These are phyloP conservation scores for Symbiodinium natans DNA, from an alignment of 73 alveolate genomes.

Conservation along the genomic window DNA sequence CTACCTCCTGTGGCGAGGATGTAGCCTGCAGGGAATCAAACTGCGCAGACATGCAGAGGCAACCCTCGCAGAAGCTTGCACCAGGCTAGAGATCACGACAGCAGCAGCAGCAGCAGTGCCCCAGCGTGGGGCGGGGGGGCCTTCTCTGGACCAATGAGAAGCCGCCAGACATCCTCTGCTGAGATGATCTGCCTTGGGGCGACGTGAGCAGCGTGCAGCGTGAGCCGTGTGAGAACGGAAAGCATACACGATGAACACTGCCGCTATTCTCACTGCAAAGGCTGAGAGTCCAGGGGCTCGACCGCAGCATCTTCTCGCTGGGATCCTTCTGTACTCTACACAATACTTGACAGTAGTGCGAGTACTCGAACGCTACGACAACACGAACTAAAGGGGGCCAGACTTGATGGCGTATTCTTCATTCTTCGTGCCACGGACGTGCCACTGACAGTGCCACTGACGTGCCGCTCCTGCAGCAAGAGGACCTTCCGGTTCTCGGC, in stretches of 20 bases:
- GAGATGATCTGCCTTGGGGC: conserved; percentile 41
- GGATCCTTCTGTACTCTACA: too few relatives aligned
- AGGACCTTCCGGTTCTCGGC: conserved; percentile 89
- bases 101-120: too few relatives aligned
- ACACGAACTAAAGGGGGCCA: too few relatives aligned
- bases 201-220: neutral
- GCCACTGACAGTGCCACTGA: too few relatives aligned
- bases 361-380: too few relatives aligned
- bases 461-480: conserved; percentile 80
- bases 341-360: too few relatives aligned
- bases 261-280: neutral
- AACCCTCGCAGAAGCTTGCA: neutral
- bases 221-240: neutral
- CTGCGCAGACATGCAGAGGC: neutral
- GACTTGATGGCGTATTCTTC: too few relatives aligned
- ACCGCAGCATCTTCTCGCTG: conserved; percentile 33
- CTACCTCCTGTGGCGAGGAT: neutral
- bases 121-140: neutral
- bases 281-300: neutral
- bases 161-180: conserved; percentile 62
- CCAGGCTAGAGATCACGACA: too few relatives aligned
- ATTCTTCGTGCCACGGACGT: too few relatives aligned
- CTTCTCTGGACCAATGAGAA: conserved; percentile 40
- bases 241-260: neutral
- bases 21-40: neutral